Evolutionary conservation across 108 stramenopile species (phyloP), one percentile per base, ranked within the genome.

Genomic region (Conticribra weissflogii): DNA sequence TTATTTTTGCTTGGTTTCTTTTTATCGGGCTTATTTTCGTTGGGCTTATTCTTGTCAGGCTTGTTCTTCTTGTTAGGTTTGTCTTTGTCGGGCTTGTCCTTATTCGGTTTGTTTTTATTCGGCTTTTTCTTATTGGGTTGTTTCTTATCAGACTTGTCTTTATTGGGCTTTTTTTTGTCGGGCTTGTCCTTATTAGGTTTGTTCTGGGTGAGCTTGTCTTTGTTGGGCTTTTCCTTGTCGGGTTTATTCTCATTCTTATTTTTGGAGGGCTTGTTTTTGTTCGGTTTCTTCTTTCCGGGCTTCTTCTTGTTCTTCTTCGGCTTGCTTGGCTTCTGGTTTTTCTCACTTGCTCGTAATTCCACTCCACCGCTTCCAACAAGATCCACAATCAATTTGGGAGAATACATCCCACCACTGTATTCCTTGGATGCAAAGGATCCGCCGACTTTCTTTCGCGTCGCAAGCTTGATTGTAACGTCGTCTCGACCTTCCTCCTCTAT

Each of bases 11-110:
- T 5, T 9, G 36, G 36, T 41, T 41, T 41, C 12, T 5, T 5
- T 41, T 41, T n/a, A n/a, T n/a, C n/a, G n/a, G n/a, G n/a, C n/a
- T n/a, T n/a, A n/a, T n/a, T n/a, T n/a, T n/a, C n/a, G 23, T 31
- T 5, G 1, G 14, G 30, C 3, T 30, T 57, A 31, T n/a, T n/a
- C 5, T 30, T 41, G 21, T 0, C 3, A 1, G 62, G 62, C 15
- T 48, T 63, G 34, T 63, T 48, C 8, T 48, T 23, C 1, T 41
- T 41, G 27, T 63, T 48, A 46, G 62, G 22, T 63, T 63, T 46
- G 47, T 46, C 18, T 48, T 46, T 24, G 33, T 18, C 36, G 30
- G 3, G 36, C 36, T n/a, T n/a, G n/a, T n/a, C n/a, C n/a, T n/a
- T n/a, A n/a, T n/a, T n/a, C n/a, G n/a, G n/a, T n/a, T 41, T 41